Base-by-base conservation (phyloP, 768 basidiomycete genomes). In the Grammothele lineata region DNA sequence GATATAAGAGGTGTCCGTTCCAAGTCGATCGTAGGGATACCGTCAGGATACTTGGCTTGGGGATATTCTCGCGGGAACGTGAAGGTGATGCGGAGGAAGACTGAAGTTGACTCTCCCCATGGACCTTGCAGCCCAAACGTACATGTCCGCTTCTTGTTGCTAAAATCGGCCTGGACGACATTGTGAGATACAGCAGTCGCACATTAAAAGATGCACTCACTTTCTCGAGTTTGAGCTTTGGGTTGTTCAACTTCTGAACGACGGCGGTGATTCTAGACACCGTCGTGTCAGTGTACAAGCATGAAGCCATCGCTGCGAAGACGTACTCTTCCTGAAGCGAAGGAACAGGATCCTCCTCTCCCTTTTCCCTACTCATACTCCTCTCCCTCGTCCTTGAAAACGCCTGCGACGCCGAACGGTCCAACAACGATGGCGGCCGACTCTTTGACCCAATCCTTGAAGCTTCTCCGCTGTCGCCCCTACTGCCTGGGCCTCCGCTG, bases 91-190 rank as follows among this genome's bases (percentile, higher is more conserved):
- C 94, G 83, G 48, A 93, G 82, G 67, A 91, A 93, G 6, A 87
- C 86, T 17, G 83, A 85, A 10, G 83, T 85, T 0, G 76, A 79
- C 46, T 85, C 86, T n/a, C 88, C 91, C 92, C 92, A 94, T 2
- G 92, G 92, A 2, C 90, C 90, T 53, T 90, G 82, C 35, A 97
- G 69, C 4, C 91, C 88, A 38, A 96, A 73, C 1, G 91, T 92
- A 56, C 90, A 89, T 12, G 81, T 85, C 9, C 91, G 80, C 56
- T 77, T 81, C 61, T 85, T 87, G 7, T 73, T 19, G 23, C 32
- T 71, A 32, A 87, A 68, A 45, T 87, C 85, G 37, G 80, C 78
- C 83, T 86, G 53, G 3, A 1, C 1, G 18, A 6, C n/a, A 3
- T 12, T 14, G 26, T 2, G 40, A 10, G 34, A 25, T 14, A 57